Conservation (phyloP, 1,284 basidiomycete genomes). For the Fereydounia khargensis region DNA sequence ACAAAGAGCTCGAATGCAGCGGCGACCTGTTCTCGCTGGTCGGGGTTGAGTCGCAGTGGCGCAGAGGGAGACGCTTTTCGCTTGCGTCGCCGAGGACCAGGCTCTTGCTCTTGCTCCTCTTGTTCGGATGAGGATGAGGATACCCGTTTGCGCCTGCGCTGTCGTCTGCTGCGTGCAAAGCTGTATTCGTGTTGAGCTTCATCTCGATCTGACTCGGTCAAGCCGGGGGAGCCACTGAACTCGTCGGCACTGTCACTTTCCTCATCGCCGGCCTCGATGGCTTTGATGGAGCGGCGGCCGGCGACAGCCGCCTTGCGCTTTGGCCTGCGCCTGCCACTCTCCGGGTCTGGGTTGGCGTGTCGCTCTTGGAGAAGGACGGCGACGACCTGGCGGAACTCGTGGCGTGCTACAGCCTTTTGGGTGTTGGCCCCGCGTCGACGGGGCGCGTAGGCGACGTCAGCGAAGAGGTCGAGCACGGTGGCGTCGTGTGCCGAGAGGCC, state of each 20-base stretch:
- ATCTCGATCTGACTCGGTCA: background rate
- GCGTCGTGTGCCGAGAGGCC: slow-evolving; percentile 21
- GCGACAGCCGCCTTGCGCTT: too few relatives aligned
- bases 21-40: slow-evolving; percentile 8
- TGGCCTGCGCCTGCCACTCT: background rate
- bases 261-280: slow-evolving; percentile 7
- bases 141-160: background rate
- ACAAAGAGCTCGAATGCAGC: slow-evolving; percentile 13
- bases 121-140: background rate
- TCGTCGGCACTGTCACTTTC: slow-evolving; percentile 8
- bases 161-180: background rate
- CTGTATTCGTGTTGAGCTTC: background rate
- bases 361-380: slow-evolving; percentile 16
- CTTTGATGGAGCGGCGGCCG: too few relatives aligned
- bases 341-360: background rate
- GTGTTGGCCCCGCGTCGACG: slow-evolving; percentile 3
- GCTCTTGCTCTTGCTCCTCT: background rate
- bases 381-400: slow-evolving; percentile 35
- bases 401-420: slow-evolving; percentile 33
- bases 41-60: slow-evolving; percentile 17
- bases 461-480: slow-evolving; percentile 26
- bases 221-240: slow-evolving; percentile 4
- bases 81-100: slow-evolving; percentile 3
- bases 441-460: slow-evolving; percentile 21
- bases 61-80: slow-evolving; percentile 3